A percentile compares a stretch with the other conserved stretches of the same genome.
Conservation (phyloP, 2,329 filamentous ascomycete species). For the Neurospora sp. region DNA sequence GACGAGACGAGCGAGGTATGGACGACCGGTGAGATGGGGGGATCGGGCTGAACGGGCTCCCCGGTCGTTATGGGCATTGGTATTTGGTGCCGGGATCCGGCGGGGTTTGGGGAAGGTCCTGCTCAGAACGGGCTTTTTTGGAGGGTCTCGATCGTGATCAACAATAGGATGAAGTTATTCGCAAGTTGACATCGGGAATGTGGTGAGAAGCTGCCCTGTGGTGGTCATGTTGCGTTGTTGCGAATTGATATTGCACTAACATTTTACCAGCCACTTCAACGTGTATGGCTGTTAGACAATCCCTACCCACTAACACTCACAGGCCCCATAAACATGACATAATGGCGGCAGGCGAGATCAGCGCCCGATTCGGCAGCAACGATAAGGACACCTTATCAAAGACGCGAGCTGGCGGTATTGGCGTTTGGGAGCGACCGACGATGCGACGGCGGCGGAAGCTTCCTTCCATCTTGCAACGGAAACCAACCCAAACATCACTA, state of each 20-base stretch:
- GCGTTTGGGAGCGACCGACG: not conserved
- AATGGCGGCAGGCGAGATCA: slow-evolving; percentile 1
- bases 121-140: not conserved
- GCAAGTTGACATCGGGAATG: not conserved
- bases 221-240: not conserved
- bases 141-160: not conserved
- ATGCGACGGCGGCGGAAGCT: slow-evolving; percentile 3
- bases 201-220: not conserved
- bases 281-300: not conserved
- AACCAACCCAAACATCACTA: not conserved
- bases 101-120: not conserved
- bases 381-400: slow-evolving; percentile 13
- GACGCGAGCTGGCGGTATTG: not conserved
- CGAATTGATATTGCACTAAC: not conserved
- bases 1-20: not conserved
- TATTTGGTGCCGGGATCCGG: not conserved
- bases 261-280: not conserved
- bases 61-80: not conserved
- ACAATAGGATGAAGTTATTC: not conserved
- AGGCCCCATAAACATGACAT: slow-evolving; percentile 6
- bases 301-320: not conserved
- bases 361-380: not conserved
- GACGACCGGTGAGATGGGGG: not conserved
- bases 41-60: not conserved
- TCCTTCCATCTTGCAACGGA: slow-evolving; percentile 5